Conservation (phyloP, 495 filamentous ascomycete species). For the Hypoxylon fuscum region DNA sequence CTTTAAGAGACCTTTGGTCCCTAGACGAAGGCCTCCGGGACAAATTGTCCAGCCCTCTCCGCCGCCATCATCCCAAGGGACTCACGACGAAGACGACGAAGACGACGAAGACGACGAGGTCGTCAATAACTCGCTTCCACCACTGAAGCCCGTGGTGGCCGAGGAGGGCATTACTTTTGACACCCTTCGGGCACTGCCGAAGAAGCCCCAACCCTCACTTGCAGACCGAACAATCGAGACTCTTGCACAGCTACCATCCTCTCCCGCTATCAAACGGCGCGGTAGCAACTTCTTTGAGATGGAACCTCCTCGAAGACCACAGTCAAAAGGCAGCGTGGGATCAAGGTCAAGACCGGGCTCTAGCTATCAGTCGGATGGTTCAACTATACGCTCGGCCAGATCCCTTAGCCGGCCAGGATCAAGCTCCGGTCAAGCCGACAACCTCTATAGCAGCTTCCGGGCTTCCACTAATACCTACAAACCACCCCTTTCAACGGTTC, state of each 20-base stretch:
- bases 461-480: constrained; percentile 48
- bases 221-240: constrained; percentile 61
- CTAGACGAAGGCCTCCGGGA: constrained; percentile 35
- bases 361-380: constrained; percentile 55
- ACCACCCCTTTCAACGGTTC: constrained; percentile 48
- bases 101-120: constrained; percentile 18
- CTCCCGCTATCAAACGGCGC: constrained; percentile 53
- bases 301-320: constrained; percentile 29
- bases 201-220: constrained; percentile 50
- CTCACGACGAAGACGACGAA: constrained; percentile 22
- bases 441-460: constrained; percentile 39
- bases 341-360: constrained; percentile 56
- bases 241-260: constrained; percentile 56
- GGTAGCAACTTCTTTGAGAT: constrained; percentile 51
- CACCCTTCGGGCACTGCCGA: constrained; percentile 20
- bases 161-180: constrained; percentile 41
- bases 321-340: constrained; percentile 48
- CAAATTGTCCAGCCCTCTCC: constrained; percentile 31
- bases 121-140: constrained; percentile 39
- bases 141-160: constrained; percentile 28
- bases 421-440: constrained; percentile 48
- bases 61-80: constrained; percentile 9
- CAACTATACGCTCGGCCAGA: constrained; percentile 40
- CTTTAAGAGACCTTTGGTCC: constrained; percentile 37
- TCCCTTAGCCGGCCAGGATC: constrained; percentile 53